Conservation (phyloP, 2,329 filamentous ascomycete genomes). For the Pyrenochaeta sp. region DNA sequence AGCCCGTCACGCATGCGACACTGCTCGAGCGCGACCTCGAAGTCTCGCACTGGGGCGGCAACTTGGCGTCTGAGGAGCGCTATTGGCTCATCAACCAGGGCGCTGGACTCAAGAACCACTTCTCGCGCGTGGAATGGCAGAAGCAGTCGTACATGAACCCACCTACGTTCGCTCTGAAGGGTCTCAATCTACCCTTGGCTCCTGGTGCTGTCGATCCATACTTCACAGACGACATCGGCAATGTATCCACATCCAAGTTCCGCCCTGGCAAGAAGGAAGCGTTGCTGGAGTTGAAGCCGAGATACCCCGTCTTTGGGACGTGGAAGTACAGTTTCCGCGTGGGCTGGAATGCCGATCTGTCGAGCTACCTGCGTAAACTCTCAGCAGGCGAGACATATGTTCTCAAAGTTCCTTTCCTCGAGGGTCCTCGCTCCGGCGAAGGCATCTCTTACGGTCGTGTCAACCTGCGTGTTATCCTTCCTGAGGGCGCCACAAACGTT, state of each 20-base stretch:
- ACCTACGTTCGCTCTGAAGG: conserved; percentile 79
- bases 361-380: conserved; percentile 73
- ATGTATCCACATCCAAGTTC: conserved; percentile 93
- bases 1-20: conserved; percentile 82
- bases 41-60: conserved; percentile 97
- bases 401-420: conserved; percentile 89
- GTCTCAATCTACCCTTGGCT: conserved; percentile 80
- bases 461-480: conserved; percentile 82
- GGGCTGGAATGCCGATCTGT: conserved; percentile 91
- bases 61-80: conserved; percentile 92
- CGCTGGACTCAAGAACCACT: conserved; percentile 69
- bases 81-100: conserved; percentile 89
- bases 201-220: conserved; percentile 86
- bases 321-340: conserved; percentile 99
- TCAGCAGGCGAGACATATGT: conserved; percentile 76
- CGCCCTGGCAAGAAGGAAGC: conserved; percentile 78
- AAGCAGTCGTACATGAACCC: conserved; percentile 73
- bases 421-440: conserved; percentile 86
- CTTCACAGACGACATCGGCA: conserved; percentile 95
- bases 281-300: conserved; percentile 87
- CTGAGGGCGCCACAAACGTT: conserved; percentile 89
- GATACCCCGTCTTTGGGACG: conserved; percentile 95
- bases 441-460: conserved; percentile 87
- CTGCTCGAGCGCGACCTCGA: conserved; percentile 89
- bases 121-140: conserved; percentile 60